Conservation (phyloP, 2,329 filamentous ascomycete genomes). For the Decorospora gaudefroyi region DNA sequence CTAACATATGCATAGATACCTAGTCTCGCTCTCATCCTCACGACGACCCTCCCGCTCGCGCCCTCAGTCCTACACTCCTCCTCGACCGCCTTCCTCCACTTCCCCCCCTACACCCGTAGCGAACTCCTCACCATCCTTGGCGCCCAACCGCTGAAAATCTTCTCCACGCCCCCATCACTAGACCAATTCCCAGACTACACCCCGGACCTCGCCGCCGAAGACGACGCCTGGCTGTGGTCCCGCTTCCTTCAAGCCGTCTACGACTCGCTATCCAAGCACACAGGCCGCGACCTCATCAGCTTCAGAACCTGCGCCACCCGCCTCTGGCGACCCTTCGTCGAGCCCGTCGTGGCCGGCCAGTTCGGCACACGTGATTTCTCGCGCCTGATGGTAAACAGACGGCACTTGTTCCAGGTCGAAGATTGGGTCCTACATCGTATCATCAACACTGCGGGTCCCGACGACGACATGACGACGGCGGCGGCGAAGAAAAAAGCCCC, state of each 20-base stretch:
- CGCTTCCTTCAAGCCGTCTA: conserved; percentile 84
- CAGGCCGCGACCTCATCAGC: conserved; percentile 75
- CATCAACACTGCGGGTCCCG: conserved; percentile 16
- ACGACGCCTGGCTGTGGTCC: conserved; percentile 73
- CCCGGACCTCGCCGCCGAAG: conserved; percentile 55
- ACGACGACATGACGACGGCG: conserved; percentile 2
- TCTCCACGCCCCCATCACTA: conserved; percentile 41
- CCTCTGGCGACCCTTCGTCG: conserved; percentile 84
- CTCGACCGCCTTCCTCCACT: conserved; percentile 76
- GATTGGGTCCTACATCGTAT: conserved; percentile 69
- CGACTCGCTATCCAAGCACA: conserved; percentile 81
- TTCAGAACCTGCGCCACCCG: conserved; percentile 71
- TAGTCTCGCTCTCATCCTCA: conserved; percentile 74
- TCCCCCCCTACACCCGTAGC: conserved; percentile 79
- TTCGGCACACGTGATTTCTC: conserved; percentile 80
- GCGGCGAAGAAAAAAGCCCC: conserved; percentile 16
- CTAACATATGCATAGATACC: conserved; percentile 65
- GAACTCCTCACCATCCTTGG: conserved; percentile 79
- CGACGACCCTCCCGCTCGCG: conserved; percentile 72
- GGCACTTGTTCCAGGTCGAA: conserved; percentile 73
- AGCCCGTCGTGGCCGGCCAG: conserved; percentile 74
- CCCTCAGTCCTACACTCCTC: conserved; percentile 67
- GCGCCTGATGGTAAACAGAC: conserved; percentile 73
- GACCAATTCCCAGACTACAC: conserved; percentile 55
- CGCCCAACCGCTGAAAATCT: conserved; percentile 53